phyloP scores from a whole-genome alignment of 139 green algal genomes.

The Monoraphidium neglectum region DNA sequence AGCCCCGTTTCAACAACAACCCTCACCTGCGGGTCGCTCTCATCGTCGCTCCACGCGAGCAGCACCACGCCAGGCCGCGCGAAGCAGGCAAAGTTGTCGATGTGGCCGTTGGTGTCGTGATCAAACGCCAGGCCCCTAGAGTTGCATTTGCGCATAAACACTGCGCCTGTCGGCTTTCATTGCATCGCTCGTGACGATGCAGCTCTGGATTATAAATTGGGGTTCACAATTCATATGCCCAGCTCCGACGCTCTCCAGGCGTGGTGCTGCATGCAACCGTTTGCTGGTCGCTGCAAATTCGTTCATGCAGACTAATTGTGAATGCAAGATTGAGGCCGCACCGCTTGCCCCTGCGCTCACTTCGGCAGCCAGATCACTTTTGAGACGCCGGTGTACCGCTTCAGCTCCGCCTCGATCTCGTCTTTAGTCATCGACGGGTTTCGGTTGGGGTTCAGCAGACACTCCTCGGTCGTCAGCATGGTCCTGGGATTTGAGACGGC shows the following conservation, averaged over 20 bases:
- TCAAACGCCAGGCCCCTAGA: constrained; percentile 55
- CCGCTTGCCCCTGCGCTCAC: not conserved
- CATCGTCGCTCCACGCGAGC: constrained; percentile 67
- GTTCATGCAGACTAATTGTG: no score
- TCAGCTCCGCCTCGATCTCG: constrained; percentile 56
- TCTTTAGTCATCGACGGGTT: constrained; percentile 56
- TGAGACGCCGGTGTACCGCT: constrained; percentile 56
- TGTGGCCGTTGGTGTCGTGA: constrained; percentile 67
- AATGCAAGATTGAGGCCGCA: no score
- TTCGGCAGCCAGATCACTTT: constrained; percentile 75
- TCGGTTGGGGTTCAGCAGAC: constrained; percentile 64
- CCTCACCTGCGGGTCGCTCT: constrained; percentile 51
- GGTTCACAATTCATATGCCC: not conserved
- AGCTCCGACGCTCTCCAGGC: no score
- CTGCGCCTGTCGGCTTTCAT: not conserved
- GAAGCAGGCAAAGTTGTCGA: constrained; percentile 81
- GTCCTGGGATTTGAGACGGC: constrained; percentile 50
- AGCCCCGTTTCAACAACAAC: not conserved
- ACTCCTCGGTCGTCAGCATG: constrained; percentile 66
- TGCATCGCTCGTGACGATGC: not conserved
- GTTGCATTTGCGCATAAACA: not conserved
- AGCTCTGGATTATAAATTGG: not conserved
- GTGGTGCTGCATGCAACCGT: no score
- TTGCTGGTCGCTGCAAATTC: no score
- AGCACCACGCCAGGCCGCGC: constrained; percentile 55